Evolutionary conservation across 306 rosid genomes (phyloP).

Genomic region (Erythrophleum fordii): DNA sequence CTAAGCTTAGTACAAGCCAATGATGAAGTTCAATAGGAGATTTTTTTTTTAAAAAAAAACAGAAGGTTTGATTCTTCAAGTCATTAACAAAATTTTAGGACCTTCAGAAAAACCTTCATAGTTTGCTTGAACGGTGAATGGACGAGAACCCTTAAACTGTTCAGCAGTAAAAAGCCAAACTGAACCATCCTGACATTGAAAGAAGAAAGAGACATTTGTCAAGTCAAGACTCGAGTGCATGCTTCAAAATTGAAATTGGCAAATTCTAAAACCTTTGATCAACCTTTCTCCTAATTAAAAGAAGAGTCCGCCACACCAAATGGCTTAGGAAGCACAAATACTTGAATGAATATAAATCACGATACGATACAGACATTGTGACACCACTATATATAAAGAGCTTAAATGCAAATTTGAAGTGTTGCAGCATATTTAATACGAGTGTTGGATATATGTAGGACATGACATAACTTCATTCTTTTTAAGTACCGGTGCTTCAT

Average conservation of each 20-base stretch:
- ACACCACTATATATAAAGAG: background rate
- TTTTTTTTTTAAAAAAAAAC: background rate
- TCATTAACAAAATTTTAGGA: constrained; percentile 30
- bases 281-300: constrained; percentile 12
- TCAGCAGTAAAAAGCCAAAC: constrained; percentile 74
- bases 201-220: constrained; percentile 18
- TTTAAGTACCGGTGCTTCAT: background rate
- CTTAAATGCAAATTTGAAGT: background rate
- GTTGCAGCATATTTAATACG: no score
- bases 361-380: background rate
- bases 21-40: constrained; percentile 2
- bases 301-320: background rate
- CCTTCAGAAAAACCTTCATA: constrained; percentile 85
- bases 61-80: constrained; percentile 5
- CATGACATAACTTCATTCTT: background rate
- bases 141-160: constrained; percentile 69
- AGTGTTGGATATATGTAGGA: background rate
- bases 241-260: constrained; percentile 15
- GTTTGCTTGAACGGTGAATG: constrained; percentile 78
- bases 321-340: background rate
- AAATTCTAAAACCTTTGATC: background rate
- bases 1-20: constrained; percentile 28
- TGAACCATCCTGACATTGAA: constrained; percentile 68
- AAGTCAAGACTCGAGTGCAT: constrained; percentile 2
- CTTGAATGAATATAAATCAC: no score